Conservation (phyloP, 805 yeast genomes). For the Metschnikowia reukaufii region DNA sequence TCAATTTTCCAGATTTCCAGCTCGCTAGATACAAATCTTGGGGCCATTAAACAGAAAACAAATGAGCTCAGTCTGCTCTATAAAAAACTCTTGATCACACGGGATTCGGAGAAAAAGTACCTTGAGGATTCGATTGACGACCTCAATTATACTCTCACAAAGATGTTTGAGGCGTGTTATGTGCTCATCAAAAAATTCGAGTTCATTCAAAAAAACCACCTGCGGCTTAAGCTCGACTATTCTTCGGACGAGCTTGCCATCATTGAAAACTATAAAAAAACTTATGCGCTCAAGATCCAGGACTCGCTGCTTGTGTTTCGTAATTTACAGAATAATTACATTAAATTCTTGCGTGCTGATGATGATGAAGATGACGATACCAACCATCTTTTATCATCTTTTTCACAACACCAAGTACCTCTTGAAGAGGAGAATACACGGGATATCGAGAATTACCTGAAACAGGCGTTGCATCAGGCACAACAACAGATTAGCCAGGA, state of each 20-base stretch:
- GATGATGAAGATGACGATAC: conserved; percentile 54
- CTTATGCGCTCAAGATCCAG: conserved; percentile 83
- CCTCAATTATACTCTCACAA: conserved; percentile 71
- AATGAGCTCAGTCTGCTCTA: conserved; percentile 67
- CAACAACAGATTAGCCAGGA: conserved; percentile 27
- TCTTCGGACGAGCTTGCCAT: conserved; percentile 56
- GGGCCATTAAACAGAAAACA: conserved; percentile 52
- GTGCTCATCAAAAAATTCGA: conserved; percentile 67
- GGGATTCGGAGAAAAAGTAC: conserved; percentile 74
- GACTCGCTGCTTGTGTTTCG: conserved; percentile 74
- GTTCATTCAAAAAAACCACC: conserved; percentile 38
- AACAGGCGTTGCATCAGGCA: conserved; percentile 52
- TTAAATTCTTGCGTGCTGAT: conserved; percentile 79
- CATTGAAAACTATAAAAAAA: conserved; percentile 77
- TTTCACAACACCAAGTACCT: conserved; percentile 7
- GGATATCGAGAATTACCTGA: conserved; percentile 47
- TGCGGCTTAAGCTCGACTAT: conserved; percentile 42
- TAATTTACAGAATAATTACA: conserved; percentile 84
- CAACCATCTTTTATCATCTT: conserved; percentile 2
- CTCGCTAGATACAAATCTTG: conserved; percentile 65
- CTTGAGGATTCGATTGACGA: conserved; percentile 80
- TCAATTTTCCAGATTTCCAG: conserved; percentile 70
- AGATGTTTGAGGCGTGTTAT: conserved; percentile 76
- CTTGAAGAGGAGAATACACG: conserved; percentile 18
- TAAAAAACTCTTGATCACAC: conserved; percentile 81